Percentiles rank a stretch among this genome's conserved stretches.
phyloP scores from a whole-genome alignment of 192 early-diverging fungal genomes.

The Backusella mclennaniae region DNA sequence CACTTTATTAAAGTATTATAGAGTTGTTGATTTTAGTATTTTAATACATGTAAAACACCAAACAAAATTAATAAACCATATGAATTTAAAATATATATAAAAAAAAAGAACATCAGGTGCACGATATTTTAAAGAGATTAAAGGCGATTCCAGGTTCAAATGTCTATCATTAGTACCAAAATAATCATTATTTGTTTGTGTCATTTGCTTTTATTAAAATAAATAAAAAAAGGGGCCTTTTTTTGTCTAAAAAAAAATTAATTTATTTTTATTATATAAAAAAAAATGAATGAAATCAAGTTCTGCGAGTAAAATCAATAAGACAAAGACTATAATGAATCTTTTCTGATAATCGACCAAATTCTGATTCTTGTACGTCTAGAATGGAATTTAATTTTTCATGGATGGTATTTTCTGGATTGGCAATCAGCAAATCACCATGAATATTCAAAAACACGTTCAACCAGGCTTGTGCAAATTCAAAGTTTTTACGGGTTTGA shows the following conservation, averaged over 20 bases:
- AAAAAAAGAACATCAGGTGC: background rate
- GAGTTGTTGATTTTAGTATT: background rate
- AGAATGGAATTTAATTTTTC: slow-evolving; percentile 42
- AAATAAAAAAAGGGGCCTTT: background rate
- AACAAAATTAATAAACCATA: background rate
- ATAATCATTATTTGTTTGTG: background rate
- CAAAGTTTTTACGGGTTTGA: slow-evolving; percentile 75
- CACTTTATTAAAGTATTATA: background rate
- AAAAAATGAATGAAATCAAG: slow-evolving; percentile 12
- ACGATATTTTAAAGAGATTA: background rate
- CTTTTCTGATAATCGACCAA: slow-evolving; percentile 34
- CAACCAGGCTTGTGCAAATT: slow-evolving; percentile 79
- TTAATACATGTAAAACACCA: background rate
- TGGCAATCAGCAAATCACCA: slow-evolving; percentile 70
- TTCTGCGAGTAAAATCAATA: slow-evolving; percentile 42
- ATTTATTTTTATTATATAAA: background rate
- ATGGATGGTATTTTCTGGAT: slow-evolving; percentile 43
- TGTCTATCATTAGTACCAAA: background rate
- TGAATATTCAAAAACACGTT: slow-evolving; percentile 79
- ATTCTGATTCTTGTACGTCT: slow-evolving; percentile 26
- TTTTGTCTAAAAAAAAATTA: slow-evolving; percentile 6
- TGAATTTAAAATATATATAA: background rate
- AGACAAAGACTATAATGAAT: slow-evolving; percentile 44
- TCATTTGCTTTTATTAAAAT: background rate
- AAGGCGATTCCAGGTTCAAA: background rate